Evolutionary conservation across 768 basidiomycete genomes (phyloP).

Genomic region (Collybia mongolica): DNA sequence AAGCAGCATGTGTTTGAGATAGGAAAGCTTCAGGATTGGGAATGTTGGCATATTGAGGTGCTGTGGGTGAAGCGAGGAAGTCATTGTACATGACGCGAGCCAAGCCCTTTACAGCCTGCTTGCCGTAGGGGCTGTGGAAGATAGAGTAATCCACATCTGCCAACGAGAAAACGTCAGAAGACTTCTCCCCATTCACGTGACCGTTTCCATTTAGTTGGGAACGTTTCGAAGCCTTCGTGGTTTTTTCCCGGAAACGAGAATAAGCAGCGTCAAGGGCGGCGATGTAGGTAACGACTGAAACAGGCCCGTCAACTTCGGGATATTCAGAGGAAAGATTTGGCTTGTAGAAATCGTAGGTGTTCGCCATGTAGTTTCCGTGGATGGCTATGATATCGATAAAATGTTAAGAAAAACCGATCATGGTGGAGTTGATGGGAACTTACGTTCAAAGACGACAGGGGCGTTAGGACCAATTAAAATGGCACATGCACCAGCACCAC

Average conservation of each 20-base stretch:
- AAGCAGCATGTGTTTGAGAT: conserved; percentile 61
- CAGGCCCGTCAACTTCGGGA: conserved; percentile 96
- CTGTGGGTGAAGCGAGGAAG: conserved; percentile 76
- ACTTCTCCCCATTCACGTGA: conserved; percentile 22
- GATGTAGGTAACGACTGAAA: conserved; percentile 93
- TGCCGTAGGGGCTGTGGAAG: conserved; percentile 98
- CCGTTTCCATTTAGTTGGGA: conserved; percentile 29
- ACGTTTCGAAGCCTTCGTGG: conserved; percentile 60
- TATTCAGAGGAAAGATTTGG: conserved; percentile 93
- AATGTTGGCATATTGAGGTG: conserved; percentile 67
- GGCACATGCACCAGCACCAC: conserved; percentile 94
- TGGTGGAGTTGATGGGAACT: conserved; percentile 31
- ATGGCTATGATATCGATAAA: conserved; percentile 55
- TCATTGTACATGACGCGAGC: conserved; percentile 92
- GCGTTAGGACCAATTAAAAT: conserved; percentile 96
- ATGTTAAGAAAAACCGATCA: conserved; percentile 11
- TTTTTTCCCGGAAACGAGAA: conserved; percentile 79
- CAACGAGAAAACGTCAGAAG: conserved; percentile 62
- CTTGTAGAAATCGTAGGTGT: conserved; percentile 99
- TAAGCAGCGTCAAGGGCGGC: conserved; percentile 92
- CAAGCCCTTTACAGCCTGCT: conserved; percentile 97
- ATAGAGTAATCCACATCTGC: conserved; percentile 88
- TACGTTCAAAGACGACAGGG: conserved; percentile 92
- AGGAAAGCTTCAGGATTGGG: conserved; percentile 72
- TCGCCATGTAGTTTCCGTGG: conserved; percentile 96